These are phyloP conservation scores for Tricholoma sp. DNA, from an alignment of 768 basidiomycete genomes.

Conservation along the genomic window DNA sequence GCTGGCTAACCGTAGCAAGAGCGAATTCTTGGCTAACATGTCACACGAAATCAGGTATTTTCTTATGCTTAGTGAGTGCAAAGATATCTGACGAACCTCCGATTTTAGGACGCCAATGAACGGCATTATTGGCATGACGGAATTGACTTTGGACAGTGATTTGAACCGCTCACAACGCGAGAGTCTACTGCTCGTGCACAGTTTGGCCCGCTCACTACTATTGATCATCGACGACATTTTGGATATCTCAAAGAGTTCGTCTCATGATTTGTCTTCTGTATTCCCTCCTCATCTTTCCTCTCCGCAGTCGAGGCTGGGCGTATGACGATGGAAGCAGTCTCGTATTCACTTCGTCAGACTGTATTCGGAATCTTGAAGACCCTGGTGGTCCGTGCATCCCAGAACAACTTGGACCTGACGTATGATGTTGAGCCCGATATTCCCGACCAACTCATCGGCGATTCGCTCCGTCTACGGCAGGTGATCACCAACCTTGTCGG, in stretches of 20 bases:
- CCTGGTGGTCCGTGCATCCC: slow-evolving; percentile 93
- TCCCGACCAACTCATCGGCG: slow-evolving; percentile 95
- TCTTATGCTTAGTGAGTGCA: not conserved
- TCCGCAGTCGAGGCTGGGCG: slow-evolving; percentile 90
- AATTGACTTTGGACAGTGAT: slow-evolving; percentile 94
- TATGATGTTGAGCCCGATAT: slow-evolving; percentile 95
- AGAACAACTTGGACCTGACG: slow-evolving; percentile 93
- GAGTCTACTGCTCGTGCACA: slow-evolving; percentile 93
- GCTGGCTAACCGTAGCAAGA: slow-evolving; percentile 94
- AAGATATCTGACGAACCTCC: slow-evolving; percentile 3
- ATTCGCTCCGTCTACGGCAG: slow-evolving; percentile 89
- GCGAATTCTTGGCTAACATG: slow-evolving; percentile 99
- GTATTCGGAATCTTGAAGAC: slow-evolving; percentile 98
- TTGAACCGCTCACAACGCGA: slow-evolving; percentile 92
- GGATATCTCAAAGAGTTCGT: slow-evolving; percentile 98
- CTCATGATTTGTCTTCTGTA: not conserved
- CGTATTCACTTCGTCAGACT: slow-evolving; percentile 94
- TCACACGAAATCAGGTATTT: slow-evolving; percentile 89
- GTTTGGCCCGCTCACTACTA: slow-evolving; percentile 85
- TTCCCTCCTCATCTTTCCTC: slow-evolving; percentile 12
- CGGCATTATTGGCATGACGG: slow-evolving; percentile 99
- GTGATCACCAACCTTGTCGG: slow-evolving; percentile 95
- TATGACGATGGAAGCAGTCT: slow-evolving; percentile 99
- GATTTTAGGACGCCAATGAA: slow-evolving; percentile 91
- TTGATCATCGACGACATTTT: slow-evolving; percentile 99